These are phyloP conservation scores for Melampsora americana DNA, from an alignment of 1,284 basidiomycete species.

Conservation along the genomic window DNA sequence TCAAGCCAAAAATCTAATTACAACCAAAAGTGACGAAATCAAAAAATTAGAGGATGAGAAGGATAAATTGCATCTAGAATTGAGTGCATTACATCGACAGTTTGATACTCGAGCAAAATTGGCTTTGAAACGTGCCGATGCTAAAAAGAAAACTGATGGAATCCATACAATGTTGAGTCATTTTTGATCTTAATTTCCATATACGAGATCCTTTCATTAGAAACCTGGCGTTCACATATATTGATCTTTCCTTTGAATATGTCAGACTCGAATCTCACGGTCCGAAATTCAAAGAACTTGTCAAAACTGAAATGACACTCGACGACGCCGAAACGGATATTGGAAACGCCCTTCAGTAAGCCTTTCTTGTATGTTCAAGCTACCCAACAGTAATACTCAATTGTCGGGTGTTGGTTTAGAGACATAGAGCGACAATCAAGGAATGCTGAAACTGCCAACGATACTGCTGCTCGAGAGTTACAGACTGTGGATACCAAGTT, in stretches of 20 bases:
- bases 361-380: constrained; percentile 36
- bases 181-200: background rate
- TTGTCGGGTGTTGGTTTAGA: background rate
- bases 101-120: constrained; percentile 78
- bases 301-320: constrained; percentile 62
- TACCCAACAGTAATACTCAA: background rate
- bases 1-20: constrained; percentile 69
- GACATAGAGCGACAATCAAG: constrained; percentile 6
- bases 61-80: constrained; percentile 70
- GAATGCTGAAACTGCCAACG: background rate
- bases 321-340: constrained; percentile 71
- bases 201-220: constrained; percentile 4
- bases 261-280: constrained; percentile 65
- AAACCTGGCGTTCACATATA: background rate
- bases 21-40: constrained; percentile 61
- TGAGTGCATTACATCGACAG: constrained; percentile 71
- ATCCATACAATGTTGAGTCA: constrained; percentile 65
- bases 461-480: constrained; percentile 14
- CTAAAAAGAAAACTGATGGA: constrained; percentile 65
- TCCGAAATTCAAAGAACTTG: constrained; percentile 64
- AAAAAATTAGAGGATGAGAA: constrained; percentile 67
- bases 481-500: constrained; percentile 33
- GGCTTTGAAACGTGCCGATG: constrained; percentile 69
- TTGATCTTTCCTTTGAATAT: constrained; percentile 2
- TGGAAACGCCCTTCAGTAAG: constrained; percentile 63